Conservation (phyloP, 306 rosid species). For the Prunus dulcis region DNA sequence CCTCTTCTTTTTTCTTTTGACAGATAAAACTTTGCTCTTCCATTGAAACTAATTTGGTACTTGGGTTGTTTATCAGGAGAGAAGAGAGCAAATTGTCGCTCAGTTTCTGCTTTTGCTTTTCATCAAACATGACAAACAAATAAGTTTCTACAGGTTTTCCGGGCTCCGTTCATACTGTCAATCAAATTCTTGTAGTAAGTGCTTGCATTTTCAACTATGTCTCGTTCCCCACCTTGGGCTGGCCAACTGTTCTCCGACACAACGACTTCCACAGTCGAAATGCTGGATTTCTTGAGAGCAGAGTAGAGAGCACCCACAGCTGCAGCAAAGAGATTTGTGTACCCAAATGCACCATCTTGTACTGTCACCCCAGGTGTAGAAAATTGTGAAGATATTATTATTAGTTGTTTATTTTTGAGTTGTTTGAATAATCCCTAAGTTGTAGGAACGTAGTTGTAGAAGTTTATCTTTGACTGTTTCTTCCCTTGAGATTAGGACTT, state of each 20-base stretch:
- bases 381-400: no score
- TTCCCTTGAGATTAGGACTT: no score
- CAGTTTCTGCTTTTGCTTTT: slow-evolving; percentile 27
- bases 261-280: not conserved
- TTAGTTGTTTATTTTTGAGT: no score
- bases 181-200: not conserved
- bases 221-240: not conserved
- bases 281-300: no score
- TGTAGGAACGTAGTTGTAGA: no score
- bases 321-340: no score
- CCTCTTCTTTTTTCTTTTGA: not conserved
- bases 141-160: slow-evolving; percentile 28
- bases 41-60: slow-evolving; percentile 31
- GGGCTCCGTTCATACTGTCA: not conserved
- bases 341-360: no score
- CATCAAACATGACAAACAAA: slow-evolving; percentile 47
- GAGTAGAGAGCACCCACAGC: no score
- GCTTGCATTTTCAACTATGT: not conserved
- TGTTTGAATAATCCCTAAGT: no score
- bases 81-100: slow-evolving; percentile 42
- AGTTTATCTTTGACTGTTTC: no score
- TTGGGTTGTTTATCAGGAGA: slow-evolving; percentile 28
- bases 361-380: no score
- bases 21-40: not conserved
- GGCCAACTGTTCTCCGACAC: not conserved